Percentiles rank a stretch among this genome's conserved stretches.
Evolutionary conservation across 352 stramenopile species (phyloP).

Genomic region (Phytophthora cryptogea): DNA sequence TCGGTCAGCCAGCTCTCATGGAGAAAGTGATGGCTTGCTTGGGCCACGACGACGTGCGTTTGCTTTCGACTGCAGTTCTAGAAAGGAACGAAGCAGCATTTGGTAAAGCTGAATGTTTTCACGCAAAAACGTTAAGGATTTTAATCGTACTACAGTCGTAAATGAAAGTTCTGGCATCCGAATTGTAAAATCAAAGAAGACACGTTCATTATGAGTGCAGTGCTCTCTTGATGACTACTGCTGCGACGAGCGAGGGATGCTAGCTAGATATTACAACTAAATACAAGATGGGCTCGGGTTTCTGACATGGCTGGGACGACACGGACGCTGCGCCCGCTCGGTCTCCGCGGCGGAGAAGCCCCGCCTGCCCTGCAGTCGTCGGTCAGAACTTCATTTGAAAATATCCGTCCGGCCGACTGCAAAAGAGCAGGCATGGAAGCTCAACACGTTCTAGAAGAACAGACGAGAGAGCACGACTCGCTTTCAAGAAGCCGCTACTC

Average conservation of each 20-base stretch:
- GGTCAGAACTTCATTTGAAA: not conserved
- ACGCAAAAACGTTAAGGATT: too few relatives aligned
- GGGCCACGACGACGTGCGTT: too few relatives aligned
- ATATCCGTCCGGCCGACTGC: not conserved
- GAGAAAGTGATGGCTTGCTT: too few relatives aligned
- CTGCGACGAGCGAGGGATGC: slow-evolving; percentile 3
- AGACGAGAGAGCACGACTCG: not conserved
- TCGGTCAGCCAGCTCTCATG: too few relatives aligned
- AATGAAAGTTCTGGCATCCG: not conserved
- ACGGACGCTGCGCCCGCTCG: slow-evolving; percentile 12
- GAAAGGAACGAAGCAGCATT: too few relatives aligned
- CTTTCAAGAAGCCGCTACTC: not conserved
- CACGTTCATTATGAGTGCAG: slow-evolving; percentile 5
- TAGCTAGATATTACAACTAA: slow-evolving; percentile 46
- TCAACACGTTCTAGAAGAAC: slow-evolving; percentile 23
- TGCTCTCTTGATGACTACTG: not conserved
- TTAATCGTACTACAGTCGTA: too few relatives aligned
- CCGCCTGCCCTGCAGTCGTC: not conserved
- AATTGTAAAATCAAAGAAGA: slow-evolving; percentile 5
- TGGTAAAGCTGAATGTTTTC: too few relatives aligned
- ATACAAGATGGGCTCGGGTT: slow-evolving; percentile 35
- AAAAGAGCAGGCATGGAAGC: slow-evolving; percentile 6
- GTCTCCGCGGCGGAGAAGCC: slow-evolving; percentile 11
- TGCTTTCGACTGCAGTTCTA: too few relatives aligned
- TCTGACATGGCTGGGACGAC: slow-evolving; percentile 11